Percentiles rank a stretch among this genome's conserved stretches.
Conservation (phyloP, 306 rosid genomes). For the Quercus robur region DNA sequence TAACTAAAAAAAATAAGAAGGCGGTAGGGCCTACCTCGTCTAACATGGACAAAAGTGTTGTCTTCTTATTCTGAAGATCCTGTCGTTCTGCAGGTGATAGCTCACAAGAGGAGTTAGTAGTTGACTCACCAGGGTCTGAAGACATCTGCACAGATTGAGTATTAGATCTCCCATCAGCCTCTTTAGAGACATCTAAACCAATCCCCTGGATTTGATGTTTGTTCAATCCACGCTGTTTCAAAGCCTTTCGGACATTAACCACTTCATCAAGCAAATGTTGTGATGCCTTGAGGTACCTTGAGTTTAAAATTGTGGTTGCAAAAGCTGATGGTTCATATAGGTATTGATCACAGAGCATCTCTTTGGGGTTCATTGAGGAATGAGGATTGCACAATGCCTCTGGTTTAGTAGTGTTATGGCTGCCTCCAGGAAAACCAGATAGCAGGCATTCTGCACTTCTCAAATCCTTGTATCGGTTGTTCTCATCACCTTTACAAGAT, state of each 20-base stretch:
- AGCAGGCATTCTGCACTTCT: conserved; percentile 47
- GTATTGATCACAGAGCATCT: conserved; percentile 31
- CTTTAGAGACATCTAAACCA: conserved; percentile 52
- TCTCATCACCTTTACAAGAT: conserved; percentile 39
- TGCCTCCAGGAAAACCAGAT: conserved; percentile 38
- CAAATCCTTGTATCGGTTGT: conserved; percentile 33
- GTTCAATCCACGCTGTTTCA: conserved; percentile 54
- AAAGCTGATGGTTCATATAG: conserved; percentile 34
- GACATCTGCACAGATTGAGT: conserved; percentile 41
- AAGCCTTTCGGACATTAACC: conserved; percentile 66
- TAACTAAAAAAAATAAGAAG: background rate
- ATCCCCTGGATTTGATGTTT: conserved; percentile 41
- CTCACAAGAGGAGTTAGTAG: conserved; percentile 42
- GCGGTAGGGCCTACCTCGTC: conserved; percentile 59
- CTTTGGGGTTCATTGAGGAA: conserved; percentile 30
- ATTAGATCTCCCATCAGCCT: conserved; percentile 48
- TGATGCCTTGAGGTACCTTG: conserved; percentile 63
- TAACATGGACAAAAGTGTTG: conserved; percentile 74
- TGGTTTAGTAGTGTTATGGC: conserved; percentile 32
- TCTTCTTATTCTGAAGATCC: conserved; percentile 66
- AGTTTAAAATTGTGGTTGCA: conserved; percentile 32
- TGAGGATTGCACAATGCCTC: conserved; percentile 49
- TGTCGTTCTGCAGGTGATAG: conserved; percentile 63
- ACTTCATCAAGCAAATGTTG: conserved; percentile 84
- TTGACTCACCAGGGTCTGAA: conserved; percentile 42